phyloP scores from a whole-genome alignment of 2,329 filamentous ascomycete genomes.

The Fusarium circinatum region DNA sequence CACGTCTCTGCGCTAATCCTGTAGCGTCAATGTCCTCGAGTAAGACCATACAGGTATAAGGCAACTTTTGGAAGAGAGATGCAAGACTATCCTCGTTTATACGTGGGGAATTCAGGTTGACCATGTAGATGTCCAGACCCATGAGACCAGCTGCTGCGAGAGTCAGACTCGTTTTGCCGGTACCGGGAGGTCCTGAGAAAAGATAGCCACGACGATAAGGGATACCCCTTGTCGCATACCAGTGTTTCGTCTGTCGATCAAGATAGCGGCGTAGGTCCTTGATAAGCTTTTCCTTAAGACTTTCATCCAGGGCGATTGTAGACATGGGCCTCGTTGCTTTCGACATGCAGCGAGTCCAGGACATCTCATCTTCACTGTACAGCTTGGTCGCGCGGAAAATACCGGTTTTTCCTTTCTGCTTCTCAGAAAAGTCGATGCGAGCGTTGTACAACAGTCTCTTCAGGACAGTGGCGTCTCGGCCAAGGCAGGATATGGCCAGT shows the following conservation, averaged over 20 bases:
- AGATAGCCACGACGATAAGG: constrained; percentile 27
- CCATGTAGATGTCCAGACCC: constrained; percentile 19
- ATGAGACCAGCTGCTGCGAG: constrained; percentile 8
- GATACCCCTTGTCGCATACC: constrained; percentile 23
- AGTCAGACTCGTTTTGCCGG: constrained; percentile 22
- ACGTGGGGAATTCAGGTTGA: background rate
- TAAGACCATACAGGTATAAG: constrained; percentile 1
- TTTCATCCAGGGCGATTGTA: constrained; percentile 11
- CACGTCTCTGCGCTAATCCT: constrained; percentile 4
- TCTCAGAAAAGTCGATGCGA: background rate
- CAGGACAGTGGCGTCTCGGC: constrained; percentile 1
- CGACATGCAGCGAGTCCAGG: constrained; percentile 10
- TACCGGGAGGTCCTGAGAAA: constrained; percentile 27
- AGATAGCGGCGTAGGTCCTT: constrained; percentile 5
- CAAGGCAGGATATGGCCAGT: constrained; percentile 14
- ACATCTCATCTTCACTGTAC: background rate
- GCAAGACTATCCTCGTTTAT: constrained; percentile 21
- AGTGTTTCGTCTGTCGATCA: background rate
- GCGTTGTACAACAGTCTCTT: constrained; percentile 16
- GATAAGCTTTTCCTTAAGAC: background rate
- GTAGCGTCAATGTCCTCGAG: constrained; percentile 17
- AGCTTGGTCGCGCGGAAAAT: constrained; percentile 4
- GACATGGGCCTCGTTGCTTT: constrained; percentile 18
- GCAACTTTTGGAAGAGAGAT: background rate
- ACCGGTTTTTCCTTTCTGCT: constrained; percentile 6